Evolutionary conservation across 768 basidiomycete genomes (phyloP).

Genomic region (Phylloporus arenicola): DNA sequence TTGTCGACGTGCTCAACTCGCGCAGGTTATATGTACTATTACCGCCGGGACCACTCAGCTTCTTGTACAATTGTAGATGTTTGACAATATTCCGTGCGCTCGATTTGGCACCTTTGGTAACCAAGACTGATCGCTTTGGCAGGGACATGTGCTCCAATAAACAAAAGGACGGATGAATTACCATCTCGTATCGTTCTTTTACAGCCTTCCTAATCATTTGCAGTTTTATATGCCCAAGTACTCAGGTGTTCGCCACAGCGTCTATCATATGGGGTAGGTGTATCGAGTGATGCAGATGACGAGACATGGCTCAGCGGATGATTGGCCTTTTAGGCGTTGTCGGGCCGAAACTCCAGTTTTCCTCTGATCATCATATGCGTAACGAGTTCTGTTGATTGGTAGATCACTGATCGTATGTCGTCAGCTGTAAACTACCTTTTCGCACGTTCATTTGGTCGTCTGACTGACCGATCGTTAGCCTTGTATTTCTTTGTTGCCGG

Average conservation of each 20-base stretch:
- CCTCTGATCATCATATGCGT: constrained; percentile 44
- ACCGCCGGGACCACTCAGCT: constrained; percentile 71
- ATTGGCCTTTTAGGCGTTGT: constrained; percentile 49
- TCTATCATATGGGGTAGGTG: constrained; percentile 46
- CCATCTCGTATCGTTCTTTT: background rate
- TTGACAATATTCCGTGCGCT: constrained; percentile 49
- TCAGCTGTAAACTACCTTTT: constrained; percentile 15
- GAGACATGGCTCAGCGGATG: constrained; percentile 10
- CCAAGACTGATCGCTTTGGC: background rate
- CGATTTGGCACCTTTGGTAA: background rate
- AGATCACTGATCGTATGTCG: constrained; percentile 12
- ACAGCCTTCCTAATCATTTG: background rate
- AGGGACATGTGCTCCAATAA: constrained; percentile 43
- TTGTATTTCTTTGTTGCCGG: constrained; percentile 73
- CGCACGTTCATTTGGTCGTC: constrained; percentile 2
- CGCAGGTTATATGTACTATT: constrained; percentile 54
- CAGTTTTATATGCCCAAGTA: constrained; percentile 47
- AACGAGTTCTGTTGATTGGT: background rate
- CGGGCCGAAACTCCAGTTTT: constrained; percentile 57
- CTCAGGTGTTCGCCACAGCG: constrained; percentile 50
- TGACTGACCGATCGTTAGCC: constrained; percentile 34
- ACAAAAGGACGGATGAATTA: constrained; percentile 37
- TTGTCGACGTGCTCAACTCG: background rate
- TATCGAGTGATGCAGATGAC: background rate
- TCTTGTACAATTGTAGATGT: constrained; percentile 73